These are phyloP conservation scores for Colletotrichum chrysophilum DNA, from an alignment of 2,329 filamentous ascomycete genomes.

Conservation along the genomic window DNA sequence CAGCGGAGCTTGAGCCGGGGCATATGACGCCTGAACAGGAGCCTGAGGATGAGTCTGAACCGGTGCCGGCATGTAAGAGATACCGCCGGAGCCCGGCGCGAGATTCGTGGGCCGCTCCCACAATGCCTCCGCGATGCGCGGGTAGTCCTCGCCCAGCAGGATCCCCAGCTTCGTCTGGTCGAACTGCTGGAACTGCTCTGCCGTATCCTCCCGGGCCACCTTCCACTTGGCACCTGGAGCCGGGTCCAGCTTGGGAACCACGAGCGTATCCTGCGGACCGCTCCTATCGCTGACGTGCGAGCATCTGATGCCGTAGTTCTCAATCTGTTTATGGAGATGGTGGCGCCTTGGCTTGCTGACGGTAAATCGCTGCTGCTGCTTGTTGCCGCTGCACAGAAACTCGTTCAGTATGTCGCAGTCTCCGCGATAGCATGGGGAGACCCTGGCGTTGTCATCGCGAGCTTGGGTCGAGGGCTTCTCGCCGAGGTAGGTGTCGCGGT, in stretches of 20 bases:
- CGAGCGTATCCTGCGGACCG: constrained; percentile 18
- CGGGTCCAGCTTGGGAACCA: constrained; percentile 28
- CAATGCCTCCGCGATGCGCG: background rate
- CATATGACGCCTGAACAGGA: background rate
- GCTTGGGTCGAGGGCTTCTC: constrained; percentile 7
- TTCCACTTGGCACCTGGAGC: background rate
- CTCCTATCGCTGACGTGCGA: constrained; percentile 21
- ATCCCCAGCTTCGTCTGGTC: constrained; percentile 8
- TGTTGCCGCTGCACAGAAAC: constrained; percentile 26
- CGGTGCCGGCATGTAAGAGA: background rate
- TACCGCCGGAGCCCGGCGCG: background rate
- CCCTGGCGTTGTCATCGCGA: background rate
- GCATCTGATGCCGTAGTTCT: constrained; percentile 22
- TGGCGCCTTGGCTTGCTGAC: constrained; percentile 21
- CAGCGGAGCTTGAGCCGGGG: background rate
- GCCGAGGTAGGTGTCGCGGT: constrained; percentile 27
- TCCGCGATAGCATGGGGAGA: constrained; percentile 25
- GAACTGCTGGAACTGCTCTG: background rate
- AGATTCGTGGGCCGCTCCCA: background rate
- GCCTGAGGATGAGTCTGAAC: background rate
- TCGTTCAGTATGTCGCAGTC: constrained; percentile 29
- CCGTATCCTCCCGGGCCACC: background rate
- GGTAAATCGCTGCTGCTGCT: constrained; percentile 10
- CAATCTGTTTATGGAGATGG: constrained; percentile 27
- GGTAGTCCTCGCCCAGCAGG: constrained; percentile 4